phyloP scores from a whole-genome alignment of 2,329 filamentous ascomycete genomes.

The Claviceps sp. region DNA sequence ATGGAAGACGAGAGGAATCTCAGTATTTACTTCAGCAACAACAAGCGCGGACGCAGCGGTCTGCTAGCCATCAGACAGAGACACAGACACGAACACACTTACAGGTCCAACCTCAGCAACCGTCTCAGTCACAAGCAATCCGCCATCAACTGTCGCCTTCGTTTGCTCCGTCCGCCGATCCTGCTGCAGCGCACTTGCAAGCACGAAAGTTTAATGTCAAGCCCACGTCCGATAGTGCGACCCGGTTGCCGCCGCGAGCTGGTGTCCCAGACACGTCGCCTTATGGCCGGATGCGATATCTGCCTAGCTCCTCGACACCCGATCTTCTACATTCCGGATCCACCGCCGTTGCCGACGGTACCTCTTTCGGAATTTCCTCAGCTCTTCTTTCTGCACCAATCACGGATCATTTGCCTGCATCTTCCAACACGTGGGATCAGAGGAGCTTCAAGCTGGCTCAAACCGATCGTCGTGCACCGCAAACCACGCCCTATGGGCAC shows the following conservation, averaged over 20 bases:
- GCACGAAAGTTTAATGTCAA: constrained; percentile 29
- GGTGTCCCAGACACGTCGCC: constrained; percentile 34
- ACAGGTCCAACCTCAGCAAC: too few species aligned
- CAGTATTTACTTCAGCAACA: constrained; percentile 12
- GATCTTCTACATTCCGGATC: constrained; percentile 31
- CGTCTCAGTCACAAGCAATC: constrained; percentile 17
- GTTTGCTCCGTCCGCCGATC: constrained; percentile 32
- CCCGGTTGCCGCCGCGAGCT: constrained; percentile 26
- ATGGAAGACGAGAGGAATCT: constrained; percentile 10
- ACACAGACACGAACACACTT: background rate
- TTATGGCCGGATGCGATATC: constrained; percentile 27
- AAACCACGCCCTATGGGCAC: constrained; percentile 8
- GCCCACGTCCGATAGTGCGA: constrained; percentile 31
- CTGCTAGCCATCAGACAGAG: constrained; percentile 29
- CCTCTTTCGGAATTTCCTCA: constrained; percentile 27
- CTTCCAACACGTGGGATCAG: constrained; percentile 32
- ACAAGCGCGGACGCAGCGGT: constrained; percentile 10
- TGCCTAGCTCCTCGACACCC: constrained; percentile 21
- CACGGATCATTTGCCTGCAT: constrained; percentile 25
- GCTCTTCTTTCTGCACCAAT: constrained; percentile 37
- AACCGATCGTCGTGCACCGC: background rate
- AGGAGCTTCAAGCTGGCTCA: background rate
- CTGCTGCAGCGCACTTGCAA: constrained; percentile 11
- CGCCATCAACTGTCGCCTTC: constrained; percentile 34
- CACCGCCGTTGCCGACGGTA: constrained; percentile 14